Conservation (phyloP, 345 rosid genomes). For the Hibiscus tridactylites region DNA sequence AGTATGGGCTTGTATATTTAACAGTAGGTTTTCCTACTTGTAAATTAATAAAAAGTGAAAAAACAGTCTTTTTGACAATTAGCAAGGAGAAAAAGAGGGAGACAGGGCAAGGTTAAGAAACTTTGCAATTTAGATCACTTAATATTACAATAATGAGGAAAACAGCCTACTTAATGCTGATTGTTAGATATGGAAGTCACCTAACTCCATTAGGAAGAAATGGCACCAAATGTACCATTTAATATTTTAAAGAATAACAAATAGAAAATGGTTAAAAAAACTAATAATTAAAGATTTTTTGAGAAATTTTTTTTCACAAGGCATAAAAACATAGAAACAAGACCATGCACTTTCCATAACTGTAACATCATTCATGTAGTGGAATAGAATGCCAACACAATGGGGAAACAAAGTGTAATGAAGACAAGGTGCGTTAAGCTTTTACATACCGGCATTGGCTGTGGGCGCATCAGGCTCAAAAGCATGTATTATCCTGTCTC, state of each 20-base stretch:
- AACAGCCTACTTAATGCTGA: neutral
- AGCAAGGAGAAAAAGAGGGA: neutral
- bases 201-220: neutral
- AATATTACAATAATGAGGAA: neutral
- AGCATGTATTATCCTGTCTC: conserved; percentile 38
- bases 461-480: conserved; percentile 46
- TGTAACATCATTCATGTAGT: neutral
- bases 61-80: no score
- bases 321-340: neutral
- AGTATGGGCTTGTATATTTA: no score
- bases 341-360: conserved; percentile 1
- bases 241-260: conserved; percentile 7
- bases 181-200: neutral
- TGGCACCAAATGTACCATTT: neutral
- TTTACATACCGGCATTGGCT: conserved; percentile 48
- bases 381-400: neutral
- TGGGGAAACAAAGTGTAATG: neutral
- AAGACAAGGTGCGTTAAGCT: neutral
- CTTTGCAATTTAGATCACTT: neutral
- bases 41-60: no score
- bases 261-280: neutral
- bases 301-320: neutral
- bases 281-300: neutral
- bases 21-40: no score
- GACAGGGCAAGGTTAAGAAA: neutral